These are phyloP conservation scores for Miscanthus lutarioriparius DNA, from an alignment of 176 grass and related monocot species.

Conservation along the genomic window DNA sequence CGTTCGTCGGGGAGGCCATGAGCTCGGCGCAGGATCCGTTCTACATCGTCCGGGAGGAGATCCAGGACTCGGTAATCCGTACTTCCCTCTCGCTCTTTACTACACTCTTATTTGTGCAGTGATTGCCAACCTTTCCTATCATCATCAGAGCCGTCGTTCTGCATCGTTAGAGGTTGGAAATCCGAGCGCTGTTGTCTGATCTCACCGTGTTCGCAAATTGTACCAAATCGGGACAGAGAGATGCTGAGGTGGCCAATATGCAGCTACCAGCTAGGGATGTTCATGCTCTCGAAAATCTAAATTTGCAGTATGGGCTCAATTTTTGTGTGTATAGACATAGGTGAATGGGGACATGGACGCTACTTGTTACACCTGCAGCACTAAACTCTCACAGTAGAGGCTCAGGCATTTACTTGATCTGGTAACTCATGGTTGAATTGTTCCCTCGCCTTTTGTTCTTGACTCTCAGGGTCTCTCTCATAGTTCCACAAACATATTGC, in stretches of 20 bases:
- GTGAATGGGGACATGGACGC: not conserved
- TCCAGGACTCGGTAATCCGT: slow-evolving; percentile 52
- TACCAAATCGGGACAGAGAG: not conserved
- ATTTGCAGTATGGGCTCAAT: not conserved
- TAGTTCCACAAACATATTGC: not conserved
- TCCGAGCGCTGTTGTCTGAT: not conserved
- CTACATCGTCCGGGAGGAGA: slow-evolving; percentile 68
- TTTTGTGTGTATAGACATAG: not conserved
- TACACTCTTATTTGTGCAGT: not conserved
- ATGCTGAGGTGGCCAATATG: not conserved
- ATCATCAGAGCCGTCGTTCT: not conserved
- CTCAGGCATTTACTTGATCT: not conserved
- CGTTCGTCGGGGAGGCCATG: not conserved
- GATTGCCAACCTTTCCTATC: not conserved
- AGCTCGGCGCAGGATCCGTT: slow-evolving; percentile 59
- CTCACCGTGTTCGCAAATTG: not conserved
- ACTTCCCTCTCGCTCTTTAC: not conserved
- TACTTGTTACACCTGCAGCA: not conserved
- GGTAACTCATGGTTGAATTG: not conserved
- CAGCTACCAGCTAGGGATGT: not conserved
- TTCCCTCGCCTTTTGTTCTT: not conserved
- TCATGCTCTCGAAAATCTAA: not conserved
- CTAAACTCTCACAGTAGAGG: not conserved
- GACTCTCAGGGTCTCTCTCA: not conserved
- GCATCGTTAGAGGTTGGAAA: not conserved